Evolutionary conservation across 345 rosid genomes (phyloP).

Genomic region (Eucalyptus marginata): DNA sequence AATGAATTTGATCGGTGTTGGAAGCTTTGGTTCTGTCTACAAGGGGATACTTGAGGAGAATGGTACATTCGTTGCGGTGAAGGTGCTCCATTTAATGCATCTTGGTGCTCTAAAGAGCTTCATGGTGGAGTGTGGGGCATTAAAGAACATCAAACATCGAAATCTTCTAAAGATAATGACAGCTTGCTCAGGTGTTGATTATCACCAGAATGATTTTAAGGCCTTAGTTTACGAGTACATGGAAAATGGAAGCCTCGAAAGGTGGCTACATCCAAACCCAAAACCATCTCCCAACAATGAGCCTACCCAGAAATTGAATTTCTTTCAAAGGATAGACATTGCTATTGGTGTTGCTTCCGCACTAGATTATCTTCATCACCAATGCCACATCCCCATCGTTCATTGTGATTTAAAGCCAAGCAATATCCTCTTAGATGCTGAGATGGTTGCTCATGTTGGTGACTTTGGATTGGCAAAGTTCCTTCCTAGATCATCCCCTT

Average conservation of each 20-base stretch:
- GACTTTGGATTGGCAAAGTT: background rate
- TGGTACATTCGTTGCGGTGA: background rate
- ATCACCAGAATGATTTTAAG: background rate
- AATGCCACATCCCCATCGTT: rapidly evolving
- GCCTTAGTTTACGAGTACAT: background rate
- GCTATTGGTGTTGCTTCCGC: background rate
- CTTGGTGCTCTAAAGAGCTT: background rate
- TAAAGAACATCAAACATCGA: background rate
- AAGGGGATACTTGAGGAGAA: background rate
- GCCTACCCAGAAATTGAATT: background rate
- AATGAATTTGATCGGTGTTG: background rate
- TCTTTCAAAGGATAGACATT: background rate
- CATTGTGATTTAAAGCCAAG: background rate
- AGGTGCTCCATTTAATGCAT: background rate
- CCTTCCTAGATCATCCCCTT: background rate
- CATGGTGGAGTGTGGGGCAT: rapidly evolving
- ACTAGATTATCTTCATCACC: background rate
- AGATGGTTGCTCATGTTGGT: background rate
- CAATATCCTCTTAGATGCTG: background rate
- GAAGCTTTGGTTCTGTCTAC: background rate
- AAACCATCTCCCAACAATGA: background rate
- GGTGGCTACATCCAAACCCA: background rate
- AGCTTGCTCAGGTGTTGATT: background rate
- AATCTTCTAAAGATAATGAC: background rate
- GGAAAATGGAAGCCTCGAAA: background rate